phyloP scores from a whole-genome alignment of 495 filamentous ascomycete species.

The Pyrenopolyporus hunteri region DNA sequence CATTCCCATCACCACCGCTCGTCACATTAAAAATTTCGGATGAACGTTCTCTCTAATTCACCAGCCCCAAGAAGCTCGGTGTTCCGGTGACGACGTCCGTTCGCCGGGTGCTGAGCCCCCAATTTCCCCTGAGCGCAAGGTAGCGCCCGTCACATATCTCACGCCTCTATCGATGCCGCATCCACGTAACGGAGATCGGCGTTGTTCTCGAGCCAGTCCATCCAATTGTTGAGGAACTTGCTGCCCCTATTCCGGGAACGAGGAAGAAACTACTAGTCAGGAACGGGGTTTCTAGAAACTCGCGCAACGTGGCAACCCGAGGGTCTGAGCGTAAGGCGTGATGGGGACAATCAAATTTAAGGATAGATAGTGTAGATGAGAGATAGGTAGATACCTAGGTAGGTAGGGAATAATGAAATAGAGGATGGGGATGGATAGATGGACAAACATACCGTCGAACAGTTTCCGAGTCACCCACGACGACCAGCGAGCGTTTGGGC shows the following conservation, averaged over 20 bases:
- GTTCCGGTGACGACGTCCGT: constrained; percentile 21
- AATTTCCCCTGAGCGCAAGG: constrained; percentile 2
- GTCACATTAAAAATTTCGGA: constrained; percentile 20
- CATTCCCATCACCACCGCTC: constrained; percentile 8
- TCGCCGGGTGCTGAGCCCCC: constrained; percentile 13
- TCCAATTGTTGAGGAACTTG: constrained; percentile 85
- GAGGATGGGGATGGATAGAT: constrained; percentile 7
- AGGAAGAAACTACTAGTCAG: neutral
- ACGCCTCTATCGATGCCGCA: constrained; percentile 57
- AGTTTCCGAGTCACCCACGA: constrained; percentile 93
- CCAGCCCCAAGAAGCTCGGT: constrained; percentile 1
- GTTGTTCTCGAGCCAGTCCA: constrained; percentile 83
- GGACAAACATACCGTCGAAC: constrained; percentile 69
- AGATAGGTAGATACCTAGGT: no score
- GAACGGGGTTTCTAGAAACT: constrained; percentile 21
- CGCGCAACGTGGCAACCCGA: constrained; percentile 16
- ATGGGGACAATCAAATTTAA: constrained; percentile 5
- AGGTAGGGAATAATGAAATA: no score
- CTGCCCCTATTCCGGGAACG: constrained; percentile 64
- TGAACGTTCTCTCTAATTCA: constrained; percentile 19
- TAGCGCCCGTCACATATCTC: constrained; percentile 10
- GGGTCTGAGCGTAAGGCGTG: constrained; percentile 11
- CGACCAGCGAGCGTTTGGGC: constrained; percentile 84
- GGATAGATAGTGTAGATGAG: neutral
- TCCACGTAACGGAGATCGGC: constrained; percentile 87